A percentile compares a stretch with the other conserved stretches of the same genome.
Conservation (phyloP, 1,139 yeast species). For the Yamadazyma atmosphaerica region DNA sequence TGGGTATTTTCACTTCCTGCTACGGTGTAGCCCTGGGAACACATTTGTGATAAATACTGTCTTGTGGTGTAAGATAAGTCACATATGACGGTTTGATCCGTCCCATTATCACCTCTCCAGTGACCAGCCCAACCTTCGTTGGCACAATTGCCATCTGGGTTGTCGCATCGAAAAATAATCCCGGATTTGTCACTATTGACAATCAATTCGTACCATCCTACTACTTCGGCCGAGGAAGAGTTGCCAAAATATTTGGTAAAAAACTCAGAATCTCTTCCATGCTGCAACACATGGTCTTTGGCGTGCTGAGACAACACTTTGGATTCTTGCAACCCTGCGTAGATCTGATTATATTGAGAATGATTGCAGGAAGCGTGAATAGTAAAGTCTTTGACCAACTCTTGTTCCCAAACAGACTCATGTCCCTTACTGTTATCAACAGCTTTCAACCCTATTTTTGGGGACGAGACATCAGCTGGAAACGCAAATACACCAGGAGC, state of each 20-base stretch:
- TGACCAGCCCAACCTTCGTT: slow-evolving; percentile 36
- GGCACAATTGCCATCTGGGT: slow-evolving; percentile 31
- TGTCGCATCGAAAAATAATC: slow-evolving; percentile 33
- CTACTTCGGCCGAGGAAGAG: slow-evolving; percentile 28
- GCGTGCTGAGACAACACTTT: slow-evolving; percentile 23
- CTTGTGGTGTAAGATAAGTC: slow-evolving; percentile 20
- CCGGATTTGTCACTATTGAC: slow-evolving; percentile 28
- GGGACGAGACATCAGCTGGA: background rate
- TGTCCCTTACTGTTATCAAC: slow-evolving; percentile 1
- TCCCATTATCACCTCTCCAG: slow-evolving; percentile 33
- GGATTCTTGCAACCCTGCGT: slow-evolving; percentile 19
- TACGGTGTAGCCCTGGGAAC: slow-evolving; percentile 22
- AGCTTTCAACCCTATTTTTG: too few species aligned
- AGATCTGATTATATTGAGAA: slow-evolving; percentile 20
- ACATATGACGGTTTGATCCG: slow-evolving; percentile 28
- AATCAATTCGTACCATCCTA: slow-evolving; percentile 29
- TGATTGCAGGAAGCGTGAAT: slow-evolving; percentile 23
- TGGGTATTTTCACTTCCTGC: slow-evolving; percentile 12
- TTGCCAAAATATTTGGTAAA: slow-evolving; percentile 29
- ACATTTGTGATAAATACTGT: slow-evolving; percentile 19
- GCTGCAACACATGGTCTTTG: slow-evolving; percentile 23
- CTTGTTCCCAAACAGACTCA: slow-evolving; percentile 19
- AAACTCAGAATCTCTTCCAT: slow-evolving; percentile 23
- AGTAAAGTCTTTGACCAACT: slow-evolving; percentile 17
- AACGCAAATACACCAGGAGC: background rate